These are phyloP conservation scores for Entonaema liquescens DNA, from an alignment of 495 filamentous ascomycete species.

Conservation along the genomic window DNA sequence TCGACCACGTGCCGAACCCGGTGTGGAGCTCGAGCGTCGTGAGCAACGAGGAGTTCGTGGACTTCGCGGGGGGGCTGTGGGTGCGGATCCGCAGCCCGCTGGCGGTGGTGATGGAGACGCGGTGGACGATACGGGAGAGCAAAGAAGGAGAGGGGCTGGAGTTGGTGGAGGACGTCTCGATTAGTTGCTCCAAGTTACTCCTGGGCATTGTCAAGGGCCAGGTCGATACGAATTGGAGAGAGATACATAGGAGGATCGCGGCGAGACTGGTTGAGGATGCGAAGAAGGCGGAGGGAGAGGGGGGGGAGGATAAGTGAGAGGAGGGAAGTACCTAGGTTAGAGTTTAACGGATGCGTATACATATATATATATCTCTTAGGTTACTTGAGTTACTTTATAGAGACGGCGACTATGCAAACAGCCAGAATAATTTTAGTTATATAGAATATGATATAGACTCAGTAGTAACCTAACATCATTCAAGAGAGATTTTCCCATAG, in stretches of 20 bases:
- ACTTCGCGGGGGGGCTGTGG: constrained; percentile 52
- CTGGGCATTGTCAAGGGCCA: constrained; percentile 53
- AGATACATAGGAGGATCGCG: constrained; percentile 55
- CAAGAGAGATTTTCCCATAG: neutral
- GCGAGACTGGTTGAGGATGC: constrained; percentile 42
- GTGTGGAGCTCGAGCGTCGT: constrained; percentile 59
- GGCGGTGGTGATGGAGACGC: constrained; percentile 56
- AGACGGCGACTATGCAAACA: neutral
- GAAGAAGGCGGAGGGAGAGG: constrained; percentile 28
- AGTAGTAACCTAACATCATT: neutral
- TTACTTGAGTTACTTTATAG: neutral
- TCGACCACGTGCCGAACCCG: constrained; percentile 46
- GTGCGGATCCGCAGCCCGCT: constrained; percentile 57
- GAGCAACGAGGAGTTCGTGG: constrained; percentile 56
- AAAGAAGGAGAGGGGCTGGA: constrained; percentile 42
- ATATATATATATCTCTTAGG: no score
- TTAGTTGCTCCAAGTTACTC: constrained; percentile 54
- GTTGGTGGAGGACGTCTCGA: constrained; percentile 51
- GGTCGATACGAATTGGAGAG: constrained; percentile 53
- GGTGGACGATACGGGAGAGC: constrained; percentile 49
- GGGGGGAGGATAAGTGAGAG: neutral
- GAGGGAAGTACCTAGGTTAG: neutral
- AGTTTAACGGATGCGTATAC: neutral
- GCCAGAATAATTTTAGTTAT: neutral
- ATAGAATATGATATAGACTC: neutral